Evolutionary conservation across 768 basidiomycete genomes (phyloP), one percentile per base, ranked within the genome.

Genomic region (Rhodotorula babjevae): DNA sequence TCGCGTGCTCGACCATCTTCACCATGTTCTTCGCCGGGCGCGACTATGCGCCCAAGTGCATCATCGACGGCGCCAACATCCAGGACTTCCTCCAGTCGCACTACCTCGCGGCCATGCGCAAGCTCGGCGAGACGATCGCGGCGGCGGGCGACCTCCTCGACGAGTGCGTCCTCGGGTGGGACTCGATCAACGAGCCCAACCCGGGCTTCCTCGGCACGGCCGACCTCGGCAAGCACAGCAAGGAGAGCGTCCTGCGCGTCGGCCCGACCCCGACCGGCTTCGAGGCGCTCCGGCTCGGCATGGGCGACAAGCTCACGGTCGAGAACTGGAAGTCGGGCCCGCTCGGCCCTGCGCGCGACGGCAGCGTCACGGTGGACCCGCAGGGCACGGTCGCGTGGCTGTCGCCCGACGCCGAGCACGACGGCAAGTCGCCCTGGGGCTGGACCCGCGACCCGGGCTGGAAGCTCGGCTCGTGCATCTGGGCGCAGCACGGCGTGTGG

Each of bases 131-230:
- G 40, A 75, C 77, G 15, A 74, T 80, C 63, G 82, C 49, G 5
- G 87, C 87, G n/a, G 88, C 87, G 0, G 90, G 89, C 0, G 88
- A 86, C 47, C 81, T 97, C 50, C 80, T 91, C 31, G 93, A 98
- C 44, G 87, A 87, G 53, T 93, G 92, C 75, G 86, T 99, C 19
- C 89, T 98, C 61, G 96, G 96, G 0, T 98, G 95, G 96, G 96
- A 99, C 79, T 89, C 88, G 76, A 82, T 97, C 81, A 98, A 99
- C 80, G 96, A 99, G 80, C 95, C 96, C 0, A 87, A 87, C 50
- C 91, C 94, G 76, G 96, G 96, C 0, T 84, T 91, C 53, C 85
- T 87, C 49, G 87, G 85, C 4, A 89, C 89, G 81, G 83, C 84
- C 0, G 87, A 95, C 79, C 83, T 99, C 42, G 85, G 84, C 63